These are phyloP conservation scores for Fusarium heterosporum DNA, from an alignment of 2,329 filamentous ascomycete species.

Conservation along the genomic window DNA sequence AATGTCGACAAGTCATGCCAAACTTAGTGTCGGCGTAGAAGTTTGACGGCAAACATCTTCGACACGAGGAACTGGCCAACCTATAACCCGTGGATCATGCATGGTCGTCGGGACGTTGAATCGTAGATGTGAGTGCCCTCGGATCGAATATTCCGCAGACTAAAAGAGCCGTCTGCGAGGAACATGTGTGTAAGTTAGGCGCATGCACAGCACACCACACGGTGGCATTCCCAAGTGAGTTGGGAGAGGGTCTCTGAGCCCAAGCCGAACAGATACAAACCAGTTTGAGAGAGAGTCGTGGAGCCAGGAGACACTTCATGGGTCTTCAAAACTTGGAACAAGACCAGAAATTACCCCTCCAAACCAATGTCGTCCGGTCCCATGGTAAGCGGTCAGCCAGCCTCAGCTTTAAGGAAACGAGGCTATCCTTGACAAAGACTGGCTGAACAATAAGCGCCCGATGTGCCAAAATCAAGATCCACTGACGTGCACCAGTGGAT, in stretches of 20 bases:
- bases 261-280: constrained; percentile 3
- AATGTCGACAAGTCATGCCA: not conserved
- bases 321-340: constrained; percentile 29
- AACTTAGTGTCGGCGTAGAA: constrained; percentile 32
- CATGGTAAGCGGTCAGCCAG: constrained; percentile 47
- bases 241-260: constrained; percentile 8
- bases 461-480: constrained; percentile 30
- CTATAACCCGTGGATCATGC: constrained; percentile 16
- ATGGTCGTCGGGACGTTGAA: constrained; percentile 3
- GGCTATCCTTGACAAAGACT: constrained; percentile 45
- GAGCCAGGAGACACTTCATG: constrained; percentile 4
- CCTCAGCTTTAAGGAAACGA: constrained; percentile 44
- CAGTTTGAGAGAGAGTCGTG: constrained; percentile 19
- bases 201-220: constrained; percentile 1
- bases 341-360: constrained; percentile 25
- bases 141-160: constrained; percentile 4
- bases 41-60: constrained; percentile 29
- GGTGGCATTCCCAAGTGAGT: constrained; percentile 1
- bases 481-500: constrained; percentile 32
- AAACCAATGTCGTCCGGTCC: constrained; percentile 40
- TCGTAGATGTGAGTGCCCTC: constrained; percentile 13
- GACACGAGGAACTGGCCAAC: constrained; percentile 29
- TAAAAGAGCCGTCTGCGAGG: constrained; percentile 6
- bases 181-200: constrained; percentile 11
- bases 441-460: constrained; percentile 26